phyloP scores from a whole-genome alignment of 1,284 basidiomycete genomes.

The Rhodotorula sp. region DNA sequence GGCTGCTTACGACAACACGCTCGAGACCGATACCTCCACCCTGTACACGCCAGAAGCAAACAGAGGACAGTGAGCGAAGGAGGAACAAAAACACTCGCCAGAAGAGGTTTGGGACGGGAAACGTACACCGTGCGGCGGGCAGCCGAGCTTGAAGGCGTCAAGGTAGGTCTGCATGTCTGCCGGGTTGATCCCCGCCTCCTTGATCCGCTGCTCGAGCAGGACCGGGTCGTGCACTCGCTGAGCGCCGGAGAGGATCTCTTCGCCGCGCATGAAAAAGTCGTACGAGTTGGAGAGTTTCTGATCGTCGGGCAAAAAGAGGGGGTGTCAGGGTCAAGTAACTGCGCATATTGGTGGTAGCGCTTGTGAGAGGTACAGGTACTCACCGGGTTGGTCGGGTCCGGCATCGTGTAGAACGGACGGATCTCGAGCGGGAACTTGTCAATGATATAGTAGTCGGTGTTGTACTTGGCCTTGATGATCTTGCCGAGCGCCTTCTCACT shows the following conservation, averaged over 20 bases:
- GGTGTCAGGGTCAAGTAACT: too few species aligned
- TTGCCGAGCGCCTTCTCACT: conserved; percentile 89
- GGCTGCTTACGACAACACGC: conserved; percentile 23
- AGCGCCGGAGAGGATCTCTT: conserved; percentile 96
- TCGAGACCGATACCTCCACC: conserved; percentile 37
- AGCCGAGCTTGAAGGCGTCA: conserved; percentile 91
- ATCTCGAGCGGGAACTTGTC: conserved; percentile 93
- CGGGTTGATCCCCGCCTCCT: conserved; percentile 43
- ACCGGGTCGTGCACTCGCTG: conserved; percentile 82
- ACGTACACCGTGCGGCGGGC: conserved; percentile 67
- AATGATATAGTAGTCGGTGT: conserved; percentile 96
- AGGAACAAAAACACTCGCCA: background rate
- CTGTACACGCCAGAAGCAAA: background rate
- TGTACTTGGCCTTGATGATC: conserved; percentile 85
- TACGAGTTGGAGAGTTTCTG: conserved; percentile 94
- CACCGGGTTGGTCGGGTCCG: conserved; percentile 81
- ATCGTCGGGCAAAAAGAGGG: background rate
- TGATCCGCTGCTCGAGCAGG: conserved; percentile 59
- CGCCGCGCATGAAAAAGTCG: conserved; percentile 99
- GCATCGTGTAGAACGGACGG: conserved; percentile 98
- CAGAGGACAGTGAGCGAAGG: background rate
- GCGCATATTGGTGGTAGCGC: background rate
- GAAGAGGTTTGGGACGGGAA: background rate
- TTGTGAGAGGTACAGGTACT: conserved; percentile 44
- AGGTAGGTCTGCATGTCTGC: conserved; percentile 75